These are phyloP conservation scores for Furcasterigmium sp. DNA, from an alignment of 2,329 filamentous ascomycete genomes.

Conservation along the genomic window DNA sequence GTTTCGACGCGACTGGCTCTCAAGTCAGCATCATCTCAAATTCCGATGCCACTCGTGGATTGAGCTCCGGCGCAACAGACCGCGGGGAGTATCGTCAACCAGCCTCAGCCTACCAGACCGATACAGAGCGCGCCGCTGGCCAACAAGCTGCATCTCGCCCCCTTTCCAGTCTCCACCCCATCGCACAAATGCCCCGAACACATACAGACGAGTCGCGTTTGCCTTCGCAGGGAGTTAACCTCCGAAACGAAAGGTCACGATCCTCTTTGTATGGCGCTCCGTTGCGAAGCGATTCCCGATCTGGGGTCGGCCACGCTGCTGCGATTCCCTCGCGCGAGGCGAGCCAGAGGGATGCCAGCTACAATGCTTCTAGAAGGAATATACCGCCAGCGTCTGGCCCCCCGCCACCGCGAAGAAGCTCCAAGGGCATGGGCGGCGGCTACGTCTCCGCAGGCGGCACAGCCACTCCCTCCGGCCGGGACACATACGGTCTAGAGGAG, in stretches of 20 bases:
- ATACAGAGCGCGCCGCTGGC: slow-evolving; percentile 4
- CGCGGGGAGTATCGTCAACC: slow-evolving; percentile 6
- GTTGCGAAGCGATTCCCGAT: slow-evolving; percentile 58
- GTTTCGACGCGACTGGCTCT: too few species aligned
- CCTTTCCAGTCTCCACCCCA: slow-evolving; percentile 20
- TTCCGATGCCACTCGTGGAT: not conserved
- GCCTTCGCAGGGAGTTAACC: slow-evolving; percentile 39
- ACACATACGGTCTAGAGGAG: slow-evolving; percentile 30
- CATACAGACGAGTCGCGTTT: slow-evolving; percentile 16
- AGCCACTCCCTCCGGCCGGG: slow-evolving; percentile 32
- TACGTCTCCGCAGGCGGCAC: slow-evolving; percentile 39
- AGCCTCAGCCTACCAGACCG: slow-evolving; percentile 3
- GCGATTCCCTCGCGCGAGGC: slow-evolving; percentile 61
- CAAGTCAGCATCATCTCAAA: too few species aligned
- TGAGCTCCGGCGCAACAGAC: not conserved
- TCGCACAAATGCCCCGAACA: slow-evolving; percentile 17
- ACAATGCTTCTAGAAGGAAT: slow-evolving; percentile 54
- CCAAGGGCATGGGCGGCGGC: slow-evolving; percentile 61
- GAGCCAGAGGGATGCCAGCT: slow-evolving; percentile 64
- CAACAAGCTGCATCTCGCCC: slow-evolving; percentile 5
- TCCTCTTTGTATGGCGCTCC: slow-evolving; percentile 51
- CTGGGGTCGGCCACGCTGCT: slow-evolving; percentile 52
- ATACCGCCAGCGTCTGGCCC: slow-evolving; percentile 50
- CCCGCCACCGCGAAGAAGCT: slow-evolving; percentile 70
- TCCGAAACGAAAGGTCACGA: slow-evolving; percentile 53